Evolutionary conservation across 2,329 filamentous ascomycete genomes (phyloP), one percentile per base, ranked within the genome.

Genomic region (Verticillium tricorpus): DNA sequence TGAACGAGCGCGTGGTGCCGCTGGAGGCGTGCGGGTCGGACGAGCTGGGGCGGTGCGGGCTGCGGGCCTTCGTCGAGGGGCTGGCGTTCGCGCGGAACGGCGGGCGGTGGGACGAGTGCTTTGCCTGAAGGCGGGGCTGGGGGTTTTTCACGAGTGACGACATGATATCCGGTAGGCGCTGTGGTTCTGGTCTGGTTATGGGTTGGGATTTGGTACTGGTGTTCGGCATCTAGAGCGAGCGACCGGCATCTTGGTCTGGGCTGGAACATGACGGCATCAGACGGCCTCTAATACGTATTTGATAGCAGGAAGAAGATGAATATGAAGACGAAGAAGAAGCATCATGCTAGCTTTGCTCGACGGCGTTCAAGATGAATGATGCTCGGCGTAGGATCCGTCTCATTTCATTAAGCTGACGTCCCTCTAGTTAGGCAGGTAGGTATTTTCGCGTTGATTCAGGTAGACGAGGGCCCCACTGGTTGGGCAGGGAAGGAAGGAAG

Each of bases 1-100:
- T 97, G 39, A 97, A 97, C 74, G 92, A 96, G 70, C 84, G 91
- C 28, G 91, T 97, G 2, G 80, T 93, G 62, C 86, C 87, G 12
- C 74, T 96, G 61, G 78, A 84, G 66, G 87, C 82, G 57, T 97
- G 93, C 73, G 82, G 80, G 12, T 88, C 82, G 3, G 92, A 97
- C 74, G 69, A 74, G 57, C 74, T 88, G 59, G 93, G 93, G 2
- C 81, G 90, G 34, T 97, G 93, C 73, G 83, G 72, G 64, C 72
- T 96, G 63, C 77, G 79, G 64, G 82, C 80, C 12, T 97, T 94
- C 74, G 83, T 97, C 15, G 78, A 90, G 34, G 91, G 90, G 65
- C 77, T 96, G 69, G 83, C 79, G 58, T 97, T 95, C 81, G 90
- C 90, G 2, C 83, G 82, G 67, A 75, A 72, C 9, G 91, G 90